Evolutionary conservation across 2,329 filamentous ascomycete species (phyloP).

Genomic region (Fusarium marasasianum): DNA sequence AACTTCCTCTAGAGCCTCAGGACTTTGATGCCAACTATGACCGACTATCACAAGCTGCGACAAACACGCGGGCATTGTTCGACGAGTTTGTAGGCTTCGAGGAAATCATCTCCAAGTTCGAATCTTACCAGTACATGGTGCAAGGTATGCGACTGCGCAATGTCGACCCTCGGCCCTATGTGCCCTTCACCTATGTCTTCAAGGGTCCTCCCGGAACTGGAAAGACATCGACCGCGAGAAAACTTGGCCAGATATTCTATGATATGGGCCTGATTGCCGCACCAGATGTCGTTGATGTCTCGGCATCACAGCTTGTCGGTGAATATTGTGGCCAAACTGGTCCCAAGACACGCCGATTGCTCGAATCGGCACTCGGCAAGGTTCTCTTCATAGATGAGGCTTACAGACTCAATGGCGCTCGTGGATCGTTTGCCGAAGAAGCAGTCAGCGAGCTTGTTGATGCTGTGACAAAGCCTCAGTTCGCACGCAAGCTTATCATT

Average conservation of each 20-base stretch:
- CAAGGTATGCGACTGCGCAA: slow-evolving; percentile 59
- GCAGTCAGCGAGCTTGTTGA: slow-evolving; percentile 63
- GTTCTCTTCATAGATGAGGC: slow-evolving; percentile 79
- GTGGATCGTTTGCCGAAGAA: slow-evolving; percentile 65
- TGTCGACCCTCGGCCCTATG: slow-evolving; percentile 60
- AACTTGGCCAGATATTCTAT: slow-evolving; percentile 78
- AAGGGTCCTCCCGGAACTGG: slow-evolving; percentile 72
- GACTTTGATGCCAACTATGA: slow-evolving; percentile 69
- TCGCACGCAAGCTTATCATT: slow-evolving; percentile 67
- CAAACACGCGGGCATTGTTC: slow-evolving; percentile 64
- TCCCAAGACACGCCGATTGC: slow-evolving; percentile 67
- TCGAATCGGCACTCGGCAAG: slow-evolving; percentile 71
- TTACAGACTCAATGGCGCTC: slow-evolving; percentile 64
- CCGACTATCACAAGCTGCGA: slow-evolving; percentile 50
- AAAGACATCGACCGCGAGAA: slow-evolving; percentile 75
- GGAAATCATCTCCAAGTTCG: slow-evolving; percentile 61
- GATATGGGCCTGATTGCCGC: slow-evolving; percentile 74
- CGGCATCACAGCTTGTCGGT: slow-evolving; percentile 73
- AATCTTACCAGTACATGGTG: slow-evolving; percentile 65
- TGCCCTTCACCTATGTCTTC: slow-evolving; percentile 76
- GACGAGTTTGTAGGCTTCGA: slow-evolving; percentile 69
- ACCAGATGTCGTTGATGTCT: slow-evolving; percentile 71
- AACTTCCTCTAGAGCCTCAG: slow-evolving; percentile 45
- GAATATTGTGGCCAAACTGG: slow-evolving; percentile 75
- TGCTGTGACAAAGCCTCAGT: slow-evolving; percentile 63